phyloP scores from a whole-genome alignment of 192 early-diverging fungal species.

The Radiomyces spectabilis region DNA sequence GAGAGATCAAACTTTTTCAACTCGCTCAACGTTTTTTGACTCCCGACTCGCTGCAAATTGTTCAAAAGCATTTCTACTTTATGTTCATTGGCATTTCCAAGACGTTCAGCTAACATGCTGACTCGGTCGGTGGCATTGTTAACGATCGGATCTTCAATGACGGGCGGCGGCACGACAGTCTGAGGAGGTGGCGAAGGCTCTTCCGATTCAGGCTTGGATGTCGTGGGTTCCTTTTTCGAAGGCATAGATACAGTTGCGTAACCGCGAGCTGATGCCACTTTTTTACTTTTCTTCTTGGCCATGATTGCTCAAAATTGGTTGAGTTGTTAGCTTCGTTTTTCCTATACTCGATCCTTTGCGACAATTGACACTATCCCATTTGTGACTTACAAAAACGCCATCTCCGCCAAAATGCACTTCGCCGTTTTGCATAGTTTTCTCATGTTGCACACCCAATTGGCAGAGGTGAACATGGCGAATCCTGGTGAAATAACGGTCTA shows the following conservation, averaged over 20 bases:
- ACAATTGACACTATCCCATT: no score
- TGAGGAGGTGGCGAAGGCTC: neutral
- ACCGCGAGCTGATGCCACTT: neutral
- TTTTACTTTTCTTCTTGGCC: constrained; percentile 9
- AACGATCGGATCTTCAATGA: neutral
- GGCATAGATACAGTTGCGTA: constrained; percentile 12
- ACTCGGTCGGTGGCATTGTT: neutral
- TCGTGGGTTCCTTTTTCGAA: neutral
- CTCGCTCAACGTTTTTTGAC: no score
- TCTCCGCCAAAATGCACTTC: no score
- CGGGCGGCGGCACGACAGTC: neutral
- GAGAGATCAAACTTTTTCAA: neutral
- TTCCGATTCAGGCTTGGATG: neutral
- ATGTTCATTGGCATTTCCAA: neutral
- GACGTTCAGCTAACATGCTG: neutral
- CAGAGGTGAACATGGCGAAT: no score
- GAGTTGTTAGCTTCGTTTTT: no score
- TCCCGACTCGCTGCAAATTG: neutral
- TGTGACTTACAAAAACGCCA: no score
- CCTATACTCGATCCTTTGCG: no score
- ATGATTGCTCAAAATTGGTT: no score
- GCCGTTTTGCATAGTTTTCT: no score
- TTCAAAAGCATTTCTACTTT: neutral
- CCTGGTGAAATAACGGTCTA: no score
- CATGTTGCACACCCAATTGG: no score